Evolutionary conservation across 2,329 filamentous ascomycete species (phyloP), one percentile per base, ranked within the genome.

Genomic region (Fusarium phyllophilum): DNA sequence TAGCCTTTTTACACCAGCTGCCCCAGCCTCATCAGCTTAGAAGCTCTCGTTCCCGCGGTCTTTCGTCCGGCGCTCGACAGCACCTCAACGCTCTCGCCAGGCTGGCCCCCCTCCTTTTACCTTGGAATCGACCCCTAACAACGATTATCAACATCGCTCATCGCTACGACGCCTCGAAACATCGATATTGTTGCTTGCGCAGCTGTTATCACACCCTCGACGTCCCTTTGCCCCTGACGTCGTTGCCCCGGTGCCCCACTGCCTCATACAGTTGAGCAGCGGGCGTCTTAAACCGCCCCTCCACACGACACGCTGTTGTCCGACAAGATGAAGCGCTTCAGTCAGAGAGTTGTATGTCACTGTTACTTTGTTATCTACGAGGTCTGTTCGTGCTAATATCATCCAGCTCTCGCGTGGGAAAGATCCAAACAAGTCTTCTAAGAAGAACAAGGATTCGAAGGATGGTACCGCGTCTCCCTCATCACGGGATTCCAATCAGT

Each of bases 321-420:
- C 75, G 84, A 84, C 85, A 93, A 89, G 85, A 98, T 98, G 96
- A 98, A 97, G 88, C 93, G 94, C 84, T 97, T 98, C 85, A 93
- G 95, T 86, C 94, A 97, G 89, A 94, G 94, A 93, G 95, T 98
- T 89, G 95, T 97, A 91, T 89, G 94, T 91, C 36, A 31, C 33
- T 59, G n/a, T 38, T 49, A 18, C 36, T 22, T 60, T 49, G 13
- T 49, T 26, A 22, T 51, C 29, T 34, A 29, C 26, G 14, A 26
- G 17, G n/a, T 24, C 20, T 11, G 29, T 8, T 15, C 48, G 45
- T 77, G 57, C 74, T 78, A 65, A 78, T 61, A 4, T 20, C 44
- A 57, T 42, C 33, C 89, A 98, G 94, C 94, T 98, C 87, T 96
- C 94, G 84, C 92, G 95, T 86, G 92, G 93, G 81, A 97, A 97